phyloP scores from a whole-genome alignment of 345 rosid species.

The Moricandia arvensis region DNA sequence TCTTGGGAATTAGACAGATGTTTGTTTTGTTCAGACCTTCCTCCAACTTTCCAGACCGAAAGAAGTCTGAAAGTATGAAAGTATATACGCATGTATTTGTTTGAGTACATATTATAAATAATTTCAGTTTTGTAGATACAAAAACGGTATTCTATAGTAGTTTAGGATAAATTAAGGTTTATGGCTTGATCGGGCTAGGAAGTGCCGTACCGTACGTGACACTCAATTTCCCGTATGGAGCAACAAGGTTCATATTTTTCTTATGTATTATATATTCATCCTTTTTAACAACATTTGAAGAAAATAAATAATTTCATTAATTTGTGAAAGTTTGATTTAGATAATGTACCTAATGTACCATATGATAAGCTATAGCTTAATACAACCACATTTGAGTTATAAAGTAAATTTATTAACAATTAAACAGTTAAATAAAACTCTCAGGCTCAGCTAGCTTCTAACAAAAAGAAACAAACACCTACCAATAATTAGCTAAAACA shows the following conservation, averaged over 20 bases:
- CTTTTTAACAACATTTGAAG: not conserved
- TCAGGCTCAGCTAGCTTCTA: not conserved
- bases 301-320: not conserved
- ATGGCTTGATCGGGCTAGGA: not conserved
- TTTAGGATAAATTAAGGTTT: constrained; percentile 15
- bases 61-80: too few species aligned
- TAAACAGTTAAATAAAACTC: not conserved
- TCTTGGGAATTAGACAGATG: too few species aligned
- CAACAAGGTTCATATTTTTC: not conserved
- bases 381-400: not conserved
- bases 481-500: not conserved
- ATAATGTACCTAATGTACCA: not conserved
- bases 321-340: not conserved
- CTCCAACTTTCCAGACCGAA: too few species aligned
- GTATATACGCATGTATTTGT: too few species aligned
- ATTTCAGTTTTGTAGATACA: not conserved
- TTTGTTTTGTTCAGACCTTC: too few species aligned
- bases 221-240: not conserved
- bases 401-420: not conserved
- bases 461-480: not conserved
- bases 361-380: not conserved
- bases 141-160: not conserved
- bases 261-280: not conserved
- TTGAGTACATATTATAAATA: not conserved
- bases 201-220: not conserved